A percentile compares a stretch with the other conserved stretches of the same genome.
phyloP scores from a whole-genome alignment of 1,284 basidiomycete genomes.

The Fomitopsis schrenkii region DNA sequence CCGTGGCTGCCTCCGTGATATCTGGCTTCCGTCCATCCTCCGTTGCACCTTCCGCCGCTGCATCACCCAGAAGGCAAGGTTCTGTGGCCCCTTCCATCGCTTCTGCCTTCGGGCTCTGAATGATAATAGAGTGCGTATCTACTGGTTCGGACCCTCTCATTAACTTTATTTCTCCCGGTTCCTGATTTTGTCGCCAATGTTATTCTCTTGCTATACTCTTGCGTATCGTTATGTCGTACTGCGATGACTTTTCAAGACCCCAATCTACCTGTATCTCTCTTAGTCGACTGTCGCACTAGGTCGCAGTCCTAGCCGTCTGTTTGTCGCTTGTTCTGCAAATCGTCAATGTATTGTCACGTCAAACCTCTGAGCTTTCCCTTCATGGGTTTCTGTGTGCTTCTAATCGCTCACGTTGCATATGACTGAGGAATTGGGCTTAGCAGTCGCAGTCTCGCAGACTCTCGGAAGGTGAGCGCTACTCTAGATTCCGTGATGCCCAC shows the following conservation, averaged over 20 bases:
- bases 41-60: slow-evolving; percentile 12
- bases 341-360: neutral
- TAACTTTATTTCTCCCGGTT: neutral
- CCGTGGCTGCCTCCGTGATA: slow-evolving; percentile 34
- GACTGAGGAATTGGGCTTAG: neutral
- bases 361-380: too few relatives aligned
- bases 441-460: too few relatives aligned
- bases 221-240: neutral
- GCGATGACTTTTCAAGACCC: neutral
- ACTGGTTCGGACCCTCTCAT: neutral
- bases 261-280: neutral
- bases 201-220: neutral
- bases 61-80: slow-evolving; percentile 18
- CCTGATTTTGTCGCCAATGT: neutral
- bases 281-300: neutral
- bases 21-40: slow-evolving; percentile 16
- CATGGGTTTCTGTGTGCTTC: too few relatives aligned
- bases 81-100: slow-evolving; percentile 29
- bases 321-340: neutral
- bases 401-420: neutral
- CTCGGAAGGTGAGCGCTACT: neutral
- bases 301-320: neutral
- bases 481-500: neutral
- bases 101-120: slow-evolving; percentile 31
- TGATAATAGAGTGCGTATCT: neutral